Base-by-base conservation (phyloP, 352 stramenopile genomes). In the Saprolegnia parasitica region DNA sequence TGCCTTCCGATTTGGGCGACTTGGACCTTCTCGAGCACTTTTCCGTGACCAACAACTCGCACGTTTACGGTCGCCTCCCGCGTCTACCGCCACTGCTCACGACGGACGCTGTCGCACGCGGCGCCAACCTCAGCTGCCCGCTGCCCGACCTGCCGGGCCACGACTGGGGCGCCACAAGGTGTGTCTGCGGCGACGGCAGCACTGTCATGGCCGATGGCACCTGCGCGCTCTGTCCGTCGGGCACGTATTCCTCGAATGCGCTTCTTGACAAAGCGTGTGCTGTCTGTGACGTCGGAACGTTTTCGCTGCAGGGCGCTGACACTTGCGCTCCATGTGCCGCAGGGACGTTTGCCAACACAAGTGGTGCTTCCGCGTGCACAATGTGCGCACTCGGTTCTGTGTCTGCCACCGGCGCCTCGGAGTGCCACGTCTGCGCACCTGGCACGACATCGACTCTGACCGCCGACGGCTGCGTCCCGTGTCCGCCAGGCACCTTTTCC, bases 21-120 rank as follows among this genome's bases (percentile, higher is more conserved):
- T 46, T 70, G 15, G 63, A 70, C 11, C 46, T 21, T 10, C 63
- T 70, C 11, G 4, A 52, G 16, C 13, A 5, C 2, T 70, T 70
- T 60, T 62, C 46, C 3, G 46, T 70, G 8, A 16, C 23, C 20
- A 58, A 70, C 24, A 70, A 70, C 63, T 46, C 63, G 13, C 24
- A 62, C 35, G 5, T 70, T 37, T 58, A 42, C 15, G 63, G 63
- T 18, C 21, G 26, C 11, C 10, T 70, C 20, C 63, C 63, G 21
- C 32, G n/a, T 2, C 26, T 70, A n/a, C 63, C 63, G 5, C 46
- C 50, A 4, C 23, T 24, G 16, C 16, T 70, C 4, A 9, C 15
- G 3, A 1, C 18, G 10, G 4, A 24, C 16, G 62, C 61, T 29
- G 40, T 70, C 45, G 46, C 23, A 16, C 11, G 5, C 23, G 29